phyloP scores from a whole-genome alignment of 2,329 filamentous ascomycete genomes.

The Aspergillus niger region DNA sequence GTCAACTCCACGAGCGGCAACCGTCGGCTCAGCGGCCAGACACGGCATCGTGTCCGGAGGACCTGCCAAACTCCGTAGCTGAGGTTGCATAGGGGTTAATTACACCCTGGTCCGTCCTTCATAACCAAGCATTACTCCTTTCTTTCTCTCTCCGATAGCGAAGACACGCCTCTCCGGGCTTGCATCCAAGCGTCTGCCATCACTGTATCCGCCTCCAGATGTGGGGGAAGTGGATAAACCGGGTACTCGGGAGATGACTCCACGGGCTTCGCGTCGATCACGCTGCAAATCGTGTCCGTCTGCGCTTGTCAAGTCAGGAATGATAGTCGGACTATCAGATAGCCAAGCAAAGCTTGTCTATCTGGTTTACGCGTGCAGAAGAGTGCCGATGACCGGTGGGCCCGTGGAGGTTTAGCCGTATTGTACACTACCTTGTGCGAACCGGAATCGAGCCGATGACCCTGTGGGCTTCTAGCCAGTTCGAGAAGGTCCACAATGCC shows the following conservation, averaged over 20 bases:
- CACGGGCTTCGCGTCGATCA: not conserved
- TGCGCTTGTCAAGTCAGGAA: not conserved
- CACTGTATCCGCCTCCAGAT: not conserved
- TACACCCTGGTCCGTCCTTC: not conserved
- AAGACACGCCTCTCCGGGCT: not conserved
- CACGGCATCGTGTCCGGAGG: constrained; percentile 2
- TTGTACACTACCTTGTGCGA: not conserved
- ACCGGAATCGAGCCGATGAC: not conserved
- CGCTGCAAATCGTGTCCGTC: not conserved
- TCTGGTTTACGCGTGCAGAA: not conserved
- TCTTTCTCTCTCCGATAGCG: not conserved
- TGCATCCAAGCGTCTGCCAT: not conserved
- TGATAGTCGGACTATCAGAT: not conserved
- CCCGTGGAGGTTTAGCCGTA: not conserved
- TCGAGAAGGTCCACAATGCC: constrained; percentile 1
- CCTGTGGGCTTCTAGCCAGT: constrained; percentile 3
- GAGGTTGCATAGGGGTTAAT: not conserved
- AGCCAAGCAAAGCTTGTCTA: not conserved
- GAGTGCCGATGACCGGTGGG: not conserved
- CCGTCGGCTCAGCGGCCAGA: constrained; percentile 7
- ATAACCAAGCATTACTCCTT: not conserved
- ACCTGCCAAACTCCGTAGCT: not conserved
- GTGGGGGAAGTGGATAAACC: not conserved
- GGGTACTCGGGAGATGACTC: not conserved
- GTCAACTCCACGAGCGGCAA: constrained; percentile 6